Evolutionary conservation across 23 red algal species (phyloP), one percentile per base, ranked within the genome.

Genomic region (Porphyridium purpureum): DNA sequence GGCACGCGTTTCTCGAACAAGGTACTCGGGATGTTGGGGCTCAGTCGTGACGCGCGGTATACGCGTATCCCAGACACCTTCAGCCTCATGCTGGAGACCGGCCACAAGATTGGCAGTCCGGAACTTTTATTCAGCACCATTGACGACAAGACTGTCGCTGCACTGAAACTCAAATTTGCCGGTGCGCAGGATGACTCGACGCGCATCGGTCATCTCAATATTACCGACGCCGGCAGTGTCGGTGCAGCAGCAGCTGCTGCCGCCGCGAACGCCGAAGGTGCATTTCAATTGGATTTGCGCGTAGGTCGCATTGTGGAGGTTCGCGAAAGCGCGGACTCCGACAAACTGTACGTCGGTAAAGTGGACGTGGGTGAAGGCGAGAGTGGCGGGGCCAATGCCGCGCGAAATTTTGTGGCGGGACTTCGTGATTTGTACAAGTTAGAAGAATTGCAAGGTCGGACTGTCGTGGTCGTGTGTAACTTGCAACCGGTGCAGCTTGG

Each of bases 381-480:
- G 1, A 49, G 50, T 32, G 41, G 30, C 30, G 22, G 49, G n/a
- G 20, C 59, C 20, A 29, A 15, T 2, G 5, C 28, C 15, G 28
- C 66, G 20, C 74, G 84, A 4, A 75, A 62, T 7, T 51, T 85
- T 1, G 90, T 85, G 3, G 90, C 90, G 4, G 80, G 80, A 31
- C 62, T 98, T 9, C 63, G 78, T 1, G 59, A 74, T 38, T 65
- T 48, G 7, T 98, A 80, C 52, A 62, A 69, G 11, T 24, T 36
- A 3, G 67, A 85, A 9, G 79, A 86, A 23, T 57, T 98, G 9
- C 3, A 25, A 1, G 57, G 55, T 27, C 35, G 55, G 3, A 60
- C 44, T 25, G 90, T 98, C n/a, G 59, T 86, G 0, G 31, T 84
- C 7, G 79, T 65, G 22, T 98, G 90, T 38, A 98, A 98, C 52